Percentiles rank a stretch among this genome's conserved stretches.
Evolutionary conservation across 2,329 filamentous ascomycete species (phyloP).

Genomic region (Xylaria sp.): DNA sequence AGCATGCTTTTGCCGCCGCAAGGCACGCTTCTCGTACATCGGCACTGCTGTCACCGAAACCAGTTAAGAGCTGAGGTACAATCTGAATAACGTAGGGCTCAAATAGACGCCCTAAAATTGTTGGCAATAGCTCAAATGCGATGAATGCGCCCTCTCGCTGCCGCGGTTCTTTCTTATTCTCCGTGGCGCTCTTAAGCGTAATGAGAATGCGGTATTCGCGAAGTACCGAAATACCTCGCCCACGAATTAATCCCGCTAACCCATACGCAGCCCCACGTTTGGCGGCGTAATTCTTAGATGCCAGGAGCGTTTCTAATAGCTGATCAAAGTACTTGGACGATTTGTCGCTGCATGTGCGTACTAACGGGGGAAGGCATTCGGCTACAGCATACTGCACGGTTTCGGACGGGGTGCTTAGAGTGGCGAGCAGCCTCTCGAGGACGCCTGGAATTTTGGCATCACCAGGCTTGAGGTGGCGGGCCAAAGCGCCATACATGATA

Average conservation of each 20-base stretch:
- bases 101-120: conserved; percentile 86
- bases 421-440: conserved; percentile 84
- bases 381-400: conserved; percentile 97
- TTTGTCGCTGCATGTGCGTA: conserved; percentile 81
- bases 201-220: conserved; percentile 88
- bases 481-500: conserved; percentile 94
- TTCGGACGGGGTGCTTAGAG: conserved; percentile 93
- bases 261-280: conserved; percentile 95
- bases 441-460: conserved; percentile 89
- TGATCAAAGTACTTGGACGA: conserved; percentile 82
- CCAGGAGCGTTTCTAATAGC: conserved; percentile 82
- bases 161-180: conserved; percentile 93
- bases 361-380: conserved; percentile 90
- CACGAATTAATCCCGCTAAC: conserved; percentile 86
- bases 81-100: conserved; percentile 98
- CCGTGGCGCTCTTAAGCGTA: conserved; percentile 81
- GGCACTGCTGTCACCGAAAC: conserved; percentile 87
- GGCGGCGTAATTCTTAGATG: conserved; percentile 89
- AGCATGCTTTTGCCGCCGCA: conserved; percentile 93
- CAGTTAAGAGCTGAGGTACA: conserved; percentile 86
- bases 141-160: conserved; percentile 89
- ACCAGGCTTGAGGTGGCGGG: conserved; percentile 84
- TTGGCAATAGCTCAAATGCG: conserved; percentile 89
- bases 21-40: conserved; percentile 94
- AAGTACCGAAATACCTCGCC: conserved; percentile 84